Evolutionary conservation across 164 flowering plant genomes (phyloP), one percentile per base, ranked within the genome.

Genomic region (Kingdonia uniflora): DNA sequence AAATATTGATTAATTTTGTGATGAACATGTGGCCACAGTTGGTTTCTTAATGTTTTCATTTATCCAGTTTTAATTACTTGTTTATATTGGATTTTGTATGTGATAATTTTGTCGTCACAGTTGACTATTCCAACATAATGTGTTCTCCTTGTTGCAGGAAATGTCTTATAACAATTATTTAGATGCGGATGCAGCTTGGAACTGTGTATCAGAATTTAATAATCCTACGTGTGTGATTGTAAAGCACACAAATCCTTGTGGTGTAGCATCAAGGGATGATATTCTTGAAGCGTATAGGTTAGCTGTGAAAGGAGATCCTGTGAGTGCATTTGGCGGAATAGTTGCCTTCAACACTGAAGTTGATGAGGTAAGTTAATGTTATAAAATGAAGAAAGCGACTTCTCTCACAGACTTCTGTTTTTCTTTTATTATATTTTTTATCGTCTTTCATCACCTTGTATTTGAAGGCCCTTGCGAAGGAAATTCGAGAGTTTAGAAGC

Each of bases 151-250:
- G 61, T 19, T 82, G 74, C 86, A 88, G 99, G 95, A 89, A 57
- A 89, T 94, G 99, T 94, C 99, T 33, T 89, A 94, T 60, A 94
- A 94, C 62, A 94, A 94, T 69, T 89, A 84, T 68, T 64, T 94
- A 54, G 99, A 94, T 76, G 96, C 99, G 39, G 97, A 94, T 80
- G 97, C 97, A 19, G 96, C 99, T 41, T 89, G 97, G 97, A 94
- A 85, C 57, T 89, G 97, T 67, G 95, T 94, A 19, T 81, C 85
- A 14, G 97, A 94, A 62, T 94, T 89, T 63, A 60, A 64, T 51
- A 74, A 74, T n/a, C 96, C 99, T 21, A 89, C 99, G 6, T 94
- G 99, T 79, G 97, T 94, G 12, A 52, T 94, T 56, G 97, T 94
- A 14, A 94, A 94, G 78, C 99, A 94, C 53, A 87, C 99, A 67